Percentiles rank a stretch among this genome's conserved stretches.
These are phyloP conservation scores for Truncatella angustata DNA, from an alignment of 2,329 filamentous ascomycete species.

Conservation along the genomic window DNA sequence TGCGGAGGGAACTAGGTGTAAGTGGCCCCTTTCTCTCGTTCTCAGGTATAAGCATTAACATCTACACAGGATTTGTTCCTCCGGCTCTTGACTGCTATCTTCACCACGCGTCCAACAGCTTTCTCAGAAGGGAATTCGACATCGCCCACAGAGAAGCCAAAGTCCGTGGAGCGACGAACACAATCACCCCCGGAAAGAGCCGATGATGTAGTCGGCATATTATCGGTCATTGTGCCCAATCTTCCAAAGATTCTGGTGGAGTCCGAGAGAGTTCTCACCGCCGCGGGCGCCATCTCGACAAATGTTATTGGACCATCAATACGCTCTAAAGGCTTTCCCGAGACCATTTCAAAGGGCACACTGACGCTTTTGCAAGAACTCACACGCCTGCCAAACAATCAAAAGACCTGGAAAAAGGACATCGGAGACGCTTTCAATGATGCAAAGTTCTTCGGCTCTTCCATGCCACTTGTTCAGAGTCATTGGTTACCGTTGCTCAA, in stretches of 20 bases:
- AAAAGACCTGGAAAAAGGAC: constrained; percentile 92
- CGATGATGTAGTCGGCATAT: constrained; percentile 76
- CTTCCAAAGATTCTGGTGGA: constrained; percentile 83
- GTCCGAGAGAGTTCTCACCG: constrained; percentile 76
- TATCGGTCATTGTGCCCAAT: constrained; percentile 76
- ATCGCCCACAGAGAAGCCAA: constrained; percentile 37
- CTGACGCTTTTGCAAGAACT: constrained; percentile 75
- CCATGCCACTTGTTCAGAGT: constrained; percentile 61
- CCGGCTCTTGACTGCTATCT: constrained; percentile 85
- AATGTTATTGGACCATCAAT: constrained; percentile 81
- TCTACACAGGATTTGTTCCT: constrained; percentile 75
- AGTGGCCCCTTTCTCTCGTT: constrained; percentile 33
- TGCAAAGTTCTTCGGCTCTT: constrained; percentile 74
- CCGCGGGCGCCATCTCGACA: constrained; percentile 76
- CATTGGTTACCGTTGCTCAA: constrained; percentile 82
- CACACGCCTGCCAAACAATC: constrained; percentile 71
- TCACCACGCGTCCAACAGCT: constrained; percentile 80
- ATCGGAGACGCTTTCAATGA: constrained; percentile 91
- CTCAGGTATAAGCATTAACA: not conserved
- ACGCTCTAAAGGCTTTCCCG: constrained; percentile 81
- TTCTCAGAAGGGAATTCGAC: constrained; percentile 56
- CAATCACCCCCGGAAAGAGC: constrained; percentile 46
- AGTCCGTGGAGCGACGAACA: constrained; percentile 32
- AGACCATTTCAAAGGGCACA: constrained; percentile 72
- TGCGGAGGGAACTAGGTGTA: constrained; percentile 86